Evolutionary conservation across 495 filamentous ascomycete genomes (phyloP).

Genomic region (Eremomyces bilateralis): DNA sequence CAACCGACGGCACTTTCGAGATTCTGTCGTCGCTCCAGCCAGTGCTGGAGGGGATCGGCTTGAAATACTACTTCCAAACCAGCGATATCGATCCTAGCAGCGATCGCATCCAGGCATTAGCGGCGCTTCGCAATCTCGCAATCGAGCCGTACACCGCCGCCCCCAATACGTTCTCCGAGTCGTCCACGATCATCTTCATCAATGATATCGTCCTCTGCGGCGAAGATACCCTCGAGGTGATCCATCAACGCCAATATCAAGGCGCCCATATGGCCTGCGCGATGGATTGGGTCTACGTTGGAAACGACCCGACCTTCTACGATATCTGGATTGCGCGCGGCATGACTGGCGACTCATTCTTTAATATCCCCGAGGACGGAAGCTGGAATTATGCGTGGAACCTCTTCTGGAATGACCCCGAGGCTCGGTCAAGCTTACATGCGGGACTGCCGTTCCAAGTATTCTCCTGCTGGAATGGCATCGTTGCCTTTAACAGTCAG

Average conservation of each 20-base stretch:
- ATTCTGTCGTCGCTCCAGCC: no score
- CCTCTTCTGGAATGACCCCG: conserved; percentile 24
- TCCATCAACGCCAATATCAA: conserved; percentile 23
- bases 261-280: conserved; percentile 30
- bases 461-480: conserved; percentile 33
- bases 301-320: conserved; percentile 23
- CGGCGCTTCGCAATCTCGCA: conserved; percentile 24
- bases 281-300: conserved; percentile 29
- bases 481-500: no score
- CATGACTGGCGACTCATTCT: conserved; percentile 28
- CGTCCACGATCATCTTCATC: conserved; percentile 26
- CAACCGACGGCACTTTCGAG: no score
- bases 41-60: conserved; percentile 17
- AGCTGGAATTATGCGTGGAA: conserved; percentile 22
- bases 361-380: conserved; percentile 25
- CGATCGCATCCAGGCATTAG: conserved; percentile 22
- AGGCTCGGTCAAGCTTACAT: conserved; percentile 11
- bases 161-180: conserved; percentile 7
- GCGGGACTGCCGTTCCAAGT: conserved; percentile 26
- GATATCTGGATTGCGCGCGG: conserved; percentile 29
- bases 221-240: conserved; percentile 31
- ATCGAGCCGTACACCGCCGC: conserved; percentile 20
- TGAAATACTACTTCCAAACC: conserved; percentile 18
- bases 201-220: conserved; percentile 28
- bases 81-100: conserved; percentile 20